Conservation (phyloP, 169 alveolate species). For the Eimeria sp. region DNA sequence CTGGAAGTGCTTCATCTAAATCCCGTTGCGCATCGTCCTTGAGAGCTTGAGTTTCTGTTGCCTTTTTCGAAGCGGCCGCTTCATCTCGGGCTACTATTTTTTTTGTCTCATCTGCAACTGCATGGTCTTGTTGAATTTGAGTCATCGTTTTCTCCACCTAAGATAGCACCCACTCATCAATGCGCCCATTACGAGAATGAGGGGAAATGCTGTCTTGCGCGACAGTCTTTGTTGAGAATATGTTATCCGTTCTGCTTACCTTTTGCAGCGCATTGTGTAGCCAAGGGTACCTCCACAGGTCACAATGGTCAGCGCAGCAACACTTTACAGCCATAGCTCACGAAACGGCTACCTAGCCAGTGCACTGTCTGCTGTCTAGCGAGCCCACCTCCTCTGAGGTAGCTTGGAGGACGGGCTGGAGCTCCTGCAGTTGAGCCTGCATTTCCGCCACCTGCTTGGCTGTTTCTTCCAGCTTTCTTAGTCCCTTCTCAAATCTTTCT, state of each 20-base stretch:
- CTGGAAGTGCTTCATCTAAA: constrained; percentile 97
- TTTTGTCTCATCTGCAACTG: constrained; percentile 94
- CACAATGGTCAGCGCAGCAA: neutral
- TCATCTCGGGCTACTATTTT: constrained; percentile 93
- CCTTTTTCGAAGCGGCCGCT: constrained; percentile 90
- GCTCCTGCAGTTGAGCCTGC: constrained; percentile 91
- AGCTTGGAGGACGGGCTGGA: constrained; percentile 96
- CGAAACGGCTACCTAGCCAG: neutral
- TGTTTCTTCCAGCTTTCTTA: constrained; percentile 94
- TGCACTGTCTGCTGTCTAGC: neutral
- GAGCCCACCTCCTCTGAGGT: constrained; percentile 91
- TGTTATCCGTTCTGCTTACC: neutral
- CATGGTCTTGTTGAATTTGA: constrained; percentile 93
- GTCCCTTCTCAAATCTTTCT: constrained; percentile 93
- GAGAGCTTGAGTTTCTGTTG: constrained; percentile 92
- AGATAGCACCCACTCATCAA: neutral
- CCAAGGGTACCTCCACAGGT: neutral
- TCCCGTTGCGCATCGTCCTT: constrained; percentile 93
- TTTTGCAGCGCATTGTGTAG: neutral
- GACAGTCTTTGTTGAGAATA: neutral
- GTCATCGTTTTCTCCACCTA: constrained; percentile 94
- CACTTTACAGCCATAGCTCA: neutral
- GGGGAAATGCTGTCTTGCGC: neutral
- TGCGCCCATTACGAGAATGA: neutral
- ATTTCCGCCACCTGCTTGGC: constrained; percentile 93